These are phyloP conservation scores for Grosmannia penicillata DNA, from an alignment of 2,329 filamentous ascomycete genomes.

Conservation along the genomic window DNA sequence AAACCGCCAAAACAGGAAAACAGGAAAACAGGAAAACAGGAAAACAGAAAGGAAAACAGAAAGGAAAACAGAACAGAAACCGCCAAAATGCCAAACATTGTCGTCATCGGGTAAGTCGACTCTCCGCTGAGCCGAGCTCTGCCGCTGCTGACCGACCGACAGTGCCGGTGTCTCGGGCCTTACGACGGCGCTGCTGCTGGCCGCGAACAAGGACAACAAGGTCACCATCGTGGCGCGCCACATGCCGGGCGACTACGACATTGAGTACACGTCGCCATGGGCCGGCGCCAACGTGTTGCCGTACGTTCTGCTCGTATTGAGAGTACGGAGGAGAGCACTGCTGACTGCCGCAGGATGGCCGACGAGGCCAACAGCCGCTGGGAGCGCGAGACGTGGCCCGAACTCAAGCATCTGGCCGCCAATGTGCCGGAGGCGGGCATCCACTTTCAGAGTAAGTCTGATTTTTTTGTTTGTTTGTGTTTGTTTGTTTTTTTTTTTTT, in stretches of 20 bases:
- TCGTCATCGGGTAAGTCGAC: slow-evolving; percentile 20
- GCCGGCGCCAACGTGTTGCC: slow-evolving; percentile 70
- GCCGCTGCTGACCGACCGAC: neutral
- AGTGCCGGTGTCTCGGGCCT: slow-evolving; percentile 36
- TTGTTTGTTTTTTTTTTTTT: too few relatives aligned
- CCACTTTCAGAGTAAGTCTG: slow-evolving; percentile 53
- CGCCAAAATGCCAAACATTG: slow-evolving; percentile 19
- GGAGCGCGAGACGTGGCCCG: slow-evolving; percentile 51
- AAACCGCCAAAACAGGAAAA: neutral
- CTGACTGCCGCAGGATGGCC: slow-evolving; percentile 25
- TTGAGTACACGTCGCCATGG: slow-evolving; percentile 83
- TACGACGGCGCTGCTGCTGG: slow-evolving; percentile 33
- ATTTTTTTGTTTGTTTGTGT: too few relatives aligned
- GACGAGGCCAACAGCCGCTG: slow-evolving; percentile 29
- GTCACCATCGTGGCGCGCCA: slow-evolving; percentile 48
- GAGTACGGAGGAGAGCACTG: too few relatives aligned
- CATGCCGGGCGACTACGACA: slow-evolving; percentile 86
- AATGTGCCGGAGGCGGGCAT: slow-evolving; percentile 65
- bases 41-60: neutral
- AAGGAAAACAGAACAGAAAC: neutral
- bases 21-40: neutral
- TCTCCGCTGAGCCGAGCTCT: neutral
- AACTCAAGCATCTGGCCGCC: slow-evolving; percentile 40
- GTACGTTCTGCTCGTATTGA: slow-evolving; percentile 35
- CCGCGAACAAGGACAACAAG: slow-evolving; percentile 25